Base-by-base conservation (phyloP, 805 yeast species). In the Naumovozyma baii region DNA sequence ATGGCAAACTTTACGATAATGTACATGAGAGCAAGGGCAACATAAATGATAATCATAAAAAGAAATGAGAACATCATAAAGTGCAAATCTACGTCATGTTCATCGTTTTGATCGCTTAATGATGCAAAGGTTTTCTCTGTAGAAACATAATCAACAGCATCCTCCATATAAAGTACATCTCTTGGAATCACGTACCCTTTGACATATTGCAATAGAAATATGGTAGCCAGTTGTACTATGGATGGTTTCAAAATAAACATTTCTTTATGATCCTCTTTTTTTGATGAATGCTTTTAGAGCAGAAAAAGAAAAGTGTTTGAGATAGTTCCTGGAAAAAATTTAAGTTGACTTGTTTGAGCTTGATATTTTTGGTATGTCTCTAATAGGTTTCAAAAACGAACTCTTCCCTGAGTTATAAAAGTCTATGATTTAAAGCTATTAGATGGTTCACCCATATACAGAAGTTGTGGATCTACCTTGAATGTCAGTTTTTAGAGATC, bases 31-130 rank as follows among this genome's bases (percentile, higher is more conserved):
- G 50, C 47, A 15, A 48, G 37, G 28, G 49, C 18, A 13, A 47
- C 16, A 29, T 51, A 51, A 37, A 50, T 40, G 17, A 51, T 16
- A 15, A 52, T 33, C 46, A 56, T 46, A 12, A 56, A 48, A 5
- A 45, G 41, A 12, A 50, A 28, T 2, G 56, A 42, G 37, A 50
- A 52, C 15, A 54, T 16, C 47, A 56, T 47, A 8, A 54, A 35
- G 39, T 46, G 51, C 31, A 54, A 38, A 39, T 53, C 57, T 33
- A 49, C 40, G 25, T 49, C 56, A 14, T 51, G 54, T 28, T 46
- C 50, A 14, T 40, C 44, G 19, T 35, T 33, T 30, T 41, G 35
- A 9, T 41, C 50, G 12, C 38, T 40, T 5, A 31, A 22, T 10
- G 25, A 18, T 22, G 10, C 26, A 10, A 10, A 7, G 26, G 7